phyloP scores from a whole-genome alignment of 1,139 yeast species.

The Suhomyces bolitotheri region DNA sequence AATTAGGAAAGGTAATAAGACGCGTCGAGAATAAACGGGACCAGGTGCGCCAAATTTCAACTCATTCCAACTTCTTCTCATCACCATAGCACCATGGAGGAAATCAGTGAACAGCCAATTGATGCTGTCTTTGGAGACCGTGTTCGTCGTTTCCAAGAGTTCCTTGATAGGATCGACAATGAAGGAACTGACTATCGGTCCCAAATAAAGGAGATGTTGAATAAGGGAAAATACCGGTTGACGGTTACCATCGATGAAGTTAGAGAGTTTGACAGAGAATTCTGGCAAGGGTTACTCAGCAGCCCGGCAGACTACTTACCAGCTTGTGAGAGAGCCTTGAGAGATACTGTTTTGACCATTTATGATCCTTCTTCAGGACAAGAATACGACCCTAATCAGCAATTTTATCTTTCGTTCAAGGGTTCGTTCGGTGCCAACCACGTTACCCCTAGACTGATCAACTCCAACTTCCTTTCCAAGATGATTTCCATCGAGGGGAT shows the following conservation, averaged over 20 bases:
- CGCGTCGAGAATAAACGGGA: conserved; percentile 24
- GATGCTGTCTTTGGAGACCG: conserved; percentile 71
- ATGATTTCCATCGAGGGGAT: conserved; percentile 92
- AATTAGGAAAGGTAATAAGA: conserved; percentile 32
- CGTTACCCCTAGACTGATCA: conserved; percentile 84
- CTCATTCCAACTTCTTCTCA: conserved; percentile 5
- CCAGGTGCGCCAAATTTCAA: conserved; percentile 4
- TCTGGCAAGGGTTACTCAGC: conserved; percentile 76
- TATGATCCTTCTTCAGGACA: conserved; percentile 54
- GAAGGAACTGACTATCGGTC: conserved; percentile 63
- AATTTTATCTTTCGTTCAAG: conserved; percentile 75
- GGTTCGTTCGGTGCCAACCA: conserved; percentile 93
- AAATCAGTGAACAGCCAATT: conserved; percentile 34
- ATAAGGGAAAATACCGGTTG: conserved; percentile 65
- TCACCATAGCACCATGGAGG: conserved; percentile 20
- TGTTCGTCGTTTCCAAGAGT: conserved; percentile 85
- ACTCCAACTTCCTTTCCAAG: conserved; percentile 73
- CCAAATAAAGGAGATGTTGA: conserved; percentile 69
- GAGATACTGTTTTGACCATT: conserved; percentile 74
- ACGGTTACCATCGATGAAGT: conserved; percentile 82
- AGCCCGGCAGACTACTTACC: conserved; percentile 86
- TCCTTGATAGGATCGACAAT: conserved; percentile 58
- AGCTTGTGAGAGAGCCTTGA: conserved; percentile 83
- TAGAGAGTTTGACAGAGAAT: conserved; percentile 75
- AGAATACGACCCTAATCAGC: conserved; percentile 59